Conservation (phyloP, 129 eudicot genomes). For the Pseudognaphalium luteoalbum region DNA sequence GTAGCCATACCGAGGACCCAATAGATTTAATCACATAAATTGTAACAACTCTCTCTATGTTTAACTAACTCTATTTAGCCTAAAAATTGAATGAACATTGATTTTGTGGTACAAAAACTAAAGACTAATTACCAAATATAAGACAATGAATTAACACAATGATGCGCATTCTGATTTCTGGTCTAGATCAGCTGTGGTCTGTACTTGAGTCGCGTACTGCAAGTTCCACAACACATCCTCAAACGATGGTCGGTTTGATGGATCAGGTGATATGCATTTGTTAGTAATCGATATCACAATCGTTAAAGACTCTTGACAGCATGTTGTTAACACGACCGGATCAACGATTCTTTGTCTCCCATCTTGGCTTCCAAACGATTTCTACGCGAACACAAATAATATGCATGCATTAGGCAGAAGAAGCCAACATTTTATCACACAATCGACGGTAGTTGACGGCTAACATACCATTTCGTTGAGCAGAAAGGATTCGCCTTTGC, state of each 20-base stretch:
- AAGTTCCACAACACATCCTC: slow-evolving; percentile 95
- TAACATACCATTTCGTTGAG: slow-evolving; percentile 80
- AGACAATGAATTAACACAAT: slow-evolving; percentile 11
- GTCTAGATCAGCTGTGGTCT: slow-evolving; percentile 83
- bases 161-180: slow-evolving; percentile 55
- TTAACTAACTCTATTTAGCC: neutral
- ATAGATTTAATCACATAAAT: neutral
- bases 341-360: slow-evolving; percentile 78
- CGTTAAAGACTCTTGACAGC: slow-evolving; percentile 76
- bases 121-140: neutral
- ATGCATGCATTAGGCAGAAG: slow-evolving; percentile 2
- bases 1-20: neutral
- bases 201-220: slow-evolving; percentile 97
- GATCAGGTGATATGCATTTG: slow-evolving; percentile 76
- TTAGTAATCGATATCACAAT: slow-evolving; percentile 83
- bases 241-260: slow-evolving; percentile 68
- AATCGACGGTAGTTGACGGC: neutral
- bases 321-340: slow-evolving; percentile 78
- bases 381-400: slow-evolving; percentile 36
- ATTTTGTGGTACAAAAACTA: slow-evolving; percentile 6
- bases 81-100: neutral
- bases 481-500: slow-evolving; percentile 71
- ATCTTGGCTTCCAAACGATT: slow-evolving; percentile 85
- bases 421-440: neutral
- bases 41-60: neutral